phyloP scores from a whole-genome alignment of 176 grass and related monocot genomes.

The Melocanna baccifera region DNA sequence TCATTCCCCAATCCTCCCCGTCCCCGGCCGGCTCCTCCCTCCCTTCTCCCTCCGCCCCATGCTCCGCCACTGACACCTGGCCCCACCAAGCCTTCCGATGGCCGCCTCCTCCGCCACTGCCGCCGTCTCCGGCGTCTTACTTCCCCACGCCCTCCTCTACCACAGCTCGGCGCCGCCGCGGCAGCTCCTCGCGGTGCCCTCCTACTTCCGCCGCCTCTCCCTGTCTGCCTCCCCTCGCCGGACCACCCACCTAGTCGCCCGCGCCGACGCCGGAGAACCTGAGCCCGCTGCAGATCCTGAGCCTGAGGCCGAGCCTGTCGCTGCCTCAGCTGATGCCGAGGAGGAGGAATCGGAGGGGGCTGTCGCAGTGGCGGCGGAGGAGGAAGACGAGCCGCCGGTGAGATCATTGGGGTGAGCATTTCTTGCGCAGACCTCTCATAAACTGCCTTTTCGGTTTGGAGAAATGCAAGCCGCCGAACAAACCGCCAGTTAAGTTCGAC shows the following conservation, averaged over 20 bases:
- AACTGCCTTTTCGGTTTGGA: neutral
- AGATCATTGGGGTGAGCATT: slow-evolving; percentile 83
- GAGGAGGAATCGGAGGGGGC: slow-evolving; percentile 34
- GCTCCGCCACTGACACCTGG: slow-evolving; percentile 38
- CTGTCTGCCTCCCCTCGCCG: slow-evolving; percentile 43
- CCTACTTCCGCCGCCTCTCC: slow-evolving; percentile 48
- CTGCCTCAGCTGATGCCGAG: slow-evolving; percentile 42
- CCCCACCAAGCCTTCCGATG: slow-evolving; percentile 33
- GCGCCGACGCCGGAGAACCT: slow-evolving; percentile 28
- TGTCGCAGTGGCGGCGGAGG: slow-evolving; percentile 31
- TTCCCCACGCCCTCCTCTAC: slow-evolving; percentile 30
- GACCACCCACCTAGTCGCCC: slow-evolving; percentile 31
- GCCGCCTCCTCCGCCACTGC: slow-evolving; percentile 39
- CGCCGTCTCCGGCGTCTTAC: slow-evolving; percentile 30
- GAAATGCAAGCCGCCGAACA: neutral
- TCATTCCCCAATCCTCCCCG: slow-evolving; percentile 31
- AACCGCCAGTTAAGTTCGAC: neutral
- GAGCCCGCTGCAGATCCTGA: slow-evolving; percentile 4
- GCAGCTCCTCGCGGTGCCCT: slow-evolving; percentile 37
- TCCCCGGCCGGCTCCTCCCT: neutral
- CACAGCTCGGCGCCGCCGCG: slow-evolving; percentile 28
- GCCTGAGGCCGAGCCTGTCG: neutral
- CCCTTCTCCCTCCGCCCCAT: slow-evolving; percentile 17
- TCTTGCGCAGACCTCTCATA: neutral
- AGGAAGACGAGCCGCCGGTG: slow-evolving; percentile 53